A percentile compares a stretch with the other conserved stretches of the same genome.
Conservation (phyloP, 2,329 filamentous ascomycete species). For the Ceratocystis harringtonii region DNA sequence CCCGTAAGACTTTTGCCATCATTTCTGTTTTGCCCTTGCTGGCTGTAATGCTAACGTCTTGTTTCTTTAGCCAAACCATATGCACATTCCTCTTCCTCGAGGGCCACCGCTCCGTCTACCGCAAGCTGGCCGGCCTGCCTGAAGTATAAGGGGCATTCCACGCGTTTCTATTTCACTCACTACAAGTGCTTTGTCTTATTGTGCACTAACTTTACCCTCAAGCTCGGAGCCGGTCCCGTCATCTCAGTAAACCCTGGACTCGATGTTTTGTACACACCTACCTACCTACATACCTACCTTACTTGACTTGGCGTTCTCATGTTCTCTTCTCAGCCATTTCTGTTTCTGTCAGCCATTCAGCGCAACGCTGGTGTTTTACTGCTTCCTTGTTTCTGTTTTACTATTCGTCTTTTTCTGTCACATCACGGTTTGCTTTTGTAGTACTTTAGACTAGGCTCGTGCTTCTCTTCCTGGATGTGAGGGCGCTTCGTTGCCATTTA, state of each 20-base stretch:
- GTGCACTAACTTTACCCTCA: conserved; percentile 12
- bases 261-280: not conserved
- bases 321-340: not conserved
- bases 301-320: conserved; percentile 6
- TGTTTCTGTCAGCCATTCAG: not conserved
- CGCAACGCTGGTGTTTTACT: not conserved
- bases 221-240: not conserved
- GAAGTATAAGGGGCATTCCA: conserved; percentile 20
- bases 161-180: conserved; percentile 17
- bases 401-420: not conserved
- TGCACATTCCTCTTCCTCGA: conserved; percentile 78
- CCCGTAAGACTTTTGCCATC: conserved; percentile 33
- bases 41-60: not conserved
- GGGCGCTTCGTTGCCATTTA: not conserved
- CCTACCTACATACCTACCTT: not conserved
- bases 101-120: conserved; percentile 68
- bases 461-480: not conserved
- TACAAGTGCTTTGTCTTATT: conserved; percentile 21
- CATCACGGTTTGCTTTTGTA: not conserved
- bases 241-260: not conserved
- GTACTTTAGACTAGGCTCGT: conserved; percentile 3
- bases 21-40: not conserved
- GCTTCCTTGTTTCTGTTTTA: not conserved
- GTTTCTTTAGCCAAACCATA: conserved; percentile 53
- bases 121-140: conserved; percentile 34